phyloP scores from a whole-genome alignment of 164 flowering plant genomes.

The Vitis riparia region DNA sequence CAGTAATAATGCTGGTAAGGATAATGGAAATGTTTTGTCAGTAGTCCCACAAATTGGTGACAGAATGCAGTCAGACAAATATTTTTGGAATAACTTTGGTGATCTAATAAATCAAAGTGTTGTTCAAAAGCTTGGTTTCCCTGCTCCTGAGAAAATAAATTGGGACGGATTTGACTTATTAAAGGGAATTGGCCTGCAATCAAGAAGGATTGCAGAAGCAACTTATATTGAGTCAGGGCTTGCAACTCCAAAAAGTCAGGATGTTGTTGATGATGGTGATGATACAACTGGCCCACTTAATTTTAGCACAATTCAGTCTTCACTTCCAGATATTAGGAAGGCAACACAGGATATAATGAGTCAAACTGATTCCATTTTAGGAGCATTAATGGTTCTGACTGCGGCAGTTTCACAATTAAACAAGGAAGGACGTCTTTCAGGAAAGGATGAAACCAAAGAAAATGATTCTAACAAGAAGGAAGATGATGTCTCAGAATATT shows the following conservation, averaged over 20 bases:
- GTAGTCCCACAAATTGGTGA: slow-evolving; percentile 25
- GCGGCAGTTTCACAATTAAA: slow-evolving; percentile 55
- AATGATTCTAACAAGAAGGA: slow-evolving; percentile 20
- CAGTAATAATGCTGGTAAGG: slow-evolving; percentile 10
- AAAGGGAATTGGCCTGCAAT: slow-evolving; percentile 58
- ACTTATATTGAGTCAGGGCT: slow-evolving; percentile 87
- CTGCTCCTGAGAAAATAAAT: slow-evolving; percentile 61
- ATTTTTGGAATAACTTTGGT: slow-evolving; percentile 72
- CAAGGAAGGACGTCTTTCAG: slow-evolving; percentile 31
- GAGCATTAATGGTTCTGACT: slow-evolving; percentile 69
- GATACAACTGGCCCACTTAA: slow-evolving; percentile 20
- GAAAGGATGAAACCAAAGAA: slow-evolving; percentile 22
- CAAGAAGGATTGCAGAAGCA: slow-evolving; percentile 66
- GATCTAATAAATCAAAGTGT: slow-evolving; percentile 57
- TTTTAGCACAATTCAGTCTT: slow-evolving; percentile 34
- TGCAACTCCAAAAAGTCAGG: slow-evolving; percentile 54
- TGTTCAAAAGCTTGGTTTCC: slow-evolving; percentile 68
- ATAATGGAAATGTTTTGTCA: slow-evolving; percentile 12
- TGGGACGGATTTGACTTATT: slow-evolving; percentile 83
- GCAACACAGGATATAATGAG: slow-evolving; percentile 56
- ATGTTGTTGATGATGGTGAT: slow-evolving; percentile 21
- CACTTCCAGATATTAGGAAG: slow-evolving; percentile 74
- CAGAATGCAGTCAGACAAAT: slow-evolving; percentile 38
- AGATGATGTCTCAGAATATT: slow-evolving; percentile 16
- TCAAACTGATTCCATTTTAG: slow-evolving; percentile 67